Evolutionary conservation across 345 rosid genomes (phyloP), one percentile per base, ranked within the genome.

Genomic region (Luvunga scandens): DNA sequence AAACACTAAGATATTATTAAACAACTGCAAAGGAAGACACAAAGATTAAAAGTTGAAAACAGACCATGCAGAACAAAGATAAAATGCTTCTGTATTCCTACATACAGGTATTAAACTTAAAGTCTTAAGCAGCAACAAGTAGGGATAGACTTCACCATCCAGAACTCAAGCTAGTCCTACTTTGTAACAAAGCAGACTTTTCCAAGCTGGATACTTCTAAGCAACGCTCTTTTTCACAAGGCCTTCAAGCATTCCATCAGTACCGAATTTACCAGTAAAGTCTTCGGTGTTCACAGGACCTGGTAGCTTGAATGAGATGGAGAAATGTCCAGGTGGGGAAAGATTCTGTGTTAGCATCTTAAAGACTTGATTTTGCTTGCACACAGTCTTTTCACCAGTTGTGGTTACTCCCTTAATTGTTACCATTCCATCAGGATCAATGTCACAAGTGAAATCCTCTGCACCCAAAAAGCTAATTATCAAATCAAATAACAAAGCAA

Each of bases 301-400:
- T 6, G 97, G 95, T 18, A 95, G 94, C 77, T 82, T 85, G 77
- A 92, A 90, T 14, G 88, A 77, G 76, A 92, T 74, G 1, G 96
- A 81, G 83, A 95, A 95, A 68, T 78, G 88, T 30, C 99, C 98
- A 0, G 96, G 91, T 7, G 93, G 94, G 82, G 89, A 82, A 9
- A 93, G 83, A 72, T 95, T 93, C 66, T 85, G 97, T 0, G 96
- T 75, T 60, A 81, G 84, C 98, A 92, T 93, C 81, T 79, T 83
- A 64, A 93, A 95, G 74, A 90, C 71, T 81, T 81, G 88, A 53
- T 86, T 87, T 80, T 86, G 2, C 84, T 78, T 91, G 83, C 88
- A 86, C 10, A 95, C 89, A 1, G 82, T 83, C 75, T 78, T 83
- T 85, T 93, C 98, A 21, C 99, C 99, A 0, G 97, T 92, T 2